These are phyloP conservation scores for Yamadazyma kitorensis DNA, from an alignment of 805 yeast genomes.

Conservation along the genomic window DNA sequence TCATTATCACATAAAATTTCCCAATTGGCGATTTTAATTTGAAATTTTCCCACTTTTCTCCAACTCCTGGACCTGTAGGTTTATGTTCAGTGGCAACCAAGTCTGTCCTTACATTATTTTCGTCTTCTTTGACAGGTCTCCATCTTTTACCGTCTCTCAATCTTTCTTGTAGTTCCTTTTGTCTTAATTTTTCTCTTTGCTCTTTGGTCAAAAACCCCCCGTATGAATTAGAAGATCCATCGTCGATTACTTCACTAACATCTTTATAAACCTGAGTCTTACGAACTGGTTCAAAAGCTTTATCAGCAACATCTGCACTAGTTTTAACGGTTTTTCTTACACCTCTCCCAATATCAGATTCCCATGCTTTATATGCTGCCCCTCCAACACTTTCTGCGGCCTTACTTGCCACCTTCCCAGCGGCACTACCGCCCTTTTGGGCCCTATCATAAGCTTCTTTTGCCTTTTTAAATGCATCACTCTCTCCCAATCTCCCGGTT, in stretches of 20 bases:
- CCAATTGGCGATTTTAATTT: slow-evolving; percentile 70
- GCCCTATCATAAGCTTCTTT: slow-evolving; percentile 89
- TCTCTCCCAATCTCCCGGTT: slow-evolving; percentile 89
- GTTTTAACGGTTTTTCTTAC: slow-evolving; percentile 82
- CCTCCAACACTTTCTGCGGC: slow-evolving; percentile 94
- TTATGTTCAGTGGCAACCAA: slow-evolving; percentile 80
- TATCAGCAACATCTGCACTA: slow-evolving; percentile 84
- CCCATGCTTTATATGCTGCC: slow-evolving; percentile 93
- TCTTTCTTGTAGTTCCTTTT: slow-evolving; percentile 48
- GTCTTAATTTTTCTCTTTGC: slow-evolving; percentile 68
- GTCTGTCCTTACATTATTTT: slow-evolving; percentile 75
- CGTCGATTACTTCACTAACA: slow-evolving; percentile 83
- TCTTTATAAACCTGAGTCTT: slow-evolving; percentile 87
- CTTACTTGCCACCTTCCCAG: slow-evolving; percentile 71
- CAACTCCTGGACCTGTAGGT: slow-evolving; percentile 64
- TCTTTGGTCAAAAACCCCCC: slow-evolving; percentile 92
- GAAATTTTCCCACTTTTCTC: slow-evolving; percentile 64
- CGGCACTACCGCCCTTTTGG: slow-evolving; percentile 64
- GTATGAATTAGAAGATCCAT: slow-evolving; percentile 82
- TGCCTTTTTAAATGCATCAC: slow-evolving; percentile 90
- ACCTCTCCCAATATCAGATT: slow-evolving; percentile 84
- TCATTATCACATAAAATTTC: slow-evolving; percentile 55
- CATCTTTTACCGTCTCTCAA: slow-evolving; percentile 65
- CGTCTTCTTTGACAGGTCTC: slow-evolving; percentile 25
- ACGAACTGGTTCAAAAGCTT: slow-evolving; percentile 90